Evolutionary conservation across 1,139 yeast genomes (phyloP), one percentile per base, ranked within the genome.

Genomic region (Pichia cactophila): DNA sequence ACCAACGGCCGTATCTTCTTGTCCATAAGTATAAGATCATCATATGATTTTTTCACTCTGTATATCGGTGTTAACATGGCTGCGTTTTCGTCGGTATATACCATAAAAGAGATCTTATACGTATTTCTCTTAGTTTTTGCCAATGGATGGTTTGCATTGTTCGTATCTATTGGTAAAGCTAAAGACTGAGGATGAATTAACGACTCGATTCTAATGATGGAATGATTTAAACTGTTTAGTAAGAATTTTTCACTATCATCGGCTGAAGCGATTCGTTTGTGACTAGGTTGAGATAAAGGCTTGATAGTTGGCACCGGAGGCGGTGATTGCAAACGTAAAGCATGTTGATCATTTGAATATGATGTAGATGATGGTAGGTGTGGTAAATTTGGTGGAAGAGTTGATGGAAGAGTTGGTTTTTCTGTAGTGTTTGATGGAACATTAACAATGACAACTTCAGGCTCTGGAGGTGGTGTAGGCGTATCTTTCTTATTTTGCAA

Each of bases 141-240:
- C 4, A 29, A 26, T 6, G 48, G 38, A 35, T 29, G 20, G 20
- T 28, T 43, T 16, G 23, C 20, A 9, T 23, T 42, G 1, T 26
- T 33, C 2, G 49, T 14, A 26, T 50, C 54, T 6, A 44, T 8
- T 5, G 54, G 54, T 9, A 33, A 17, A 1, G 54, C 42, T 28
- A 51, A 43, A 2, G 33, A 41, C 28, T 23, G 28, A 2, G 62
- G 77, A 69, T 47, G 86, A 67, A 11, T 77, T 7, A 80, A 69
- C 5, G 87, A 77, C 23, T 71, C 73, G 5, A 88, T 76, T 17
- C 73, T 67, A 28, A 87, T 77, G 11, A 61, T 53, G 1, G 66
- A 60, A 0, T 87, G 80, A 33, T 77, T 74, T 47, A 87, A 71
- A 33, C 83, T 87, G 29, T 75, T 78, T 2, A 94, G 50, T 28